phyloP scores from a whole-genome alignment of 306 rosid genomes.

The Fagus sylvatica region DNA sequence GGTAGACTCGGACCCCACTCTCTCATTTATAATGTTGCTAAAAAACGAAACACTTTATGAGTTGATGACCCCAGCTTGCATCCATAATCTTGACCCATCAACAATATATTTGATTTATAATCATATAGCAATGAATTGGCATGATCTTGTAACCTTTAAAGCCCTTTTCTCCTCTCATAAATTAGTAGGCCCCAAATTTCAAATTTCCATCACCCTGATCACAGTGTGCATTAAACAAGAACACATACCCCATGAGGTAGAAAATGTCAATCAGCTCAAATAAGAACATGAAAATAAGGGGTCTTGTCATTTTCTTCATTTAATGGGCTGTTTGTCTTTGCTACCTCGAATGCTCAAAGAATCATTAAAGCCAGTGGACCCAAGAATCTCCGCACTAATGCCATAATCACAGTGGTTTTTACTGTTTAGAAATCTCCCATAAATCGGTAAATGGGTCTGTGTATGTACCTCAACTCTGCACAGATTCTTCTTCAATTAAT shows the following conservation, averaged over 20 bases:
- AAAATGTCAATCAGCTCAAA: slow-evolving; percentile 58
- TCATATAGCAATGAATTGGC: slow-evolving; percentile 22
- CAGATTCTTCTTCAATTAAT: slow-evolving; percentile 34
- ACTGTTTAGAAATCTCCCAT: slow-evolving; percentile 19
- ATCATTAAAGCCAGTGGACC: slow-evolving; percentile 36
- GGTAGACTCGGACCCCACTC: too few species aligned
- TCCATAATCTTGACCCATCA: slow-evolving; percentile 42
- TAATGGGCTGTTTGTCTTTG: slow-evolving; percentile 31
- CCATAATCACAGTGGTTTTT: background rate
- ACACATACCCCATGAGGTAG: slow-evolving; percentile 42
- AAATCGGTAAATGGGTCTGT: slow-evolving; percentile 13
- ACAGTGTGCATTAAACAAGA: slow-evolving; percentile 37
- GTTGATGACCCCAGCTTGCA: slow-evolving; percentile 33
- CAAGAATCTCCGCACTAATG: slow-evolving; percentile 8
- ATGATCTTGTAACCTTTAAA: slow-evolving; percentile 27
- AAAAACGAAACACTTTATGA: background rate
- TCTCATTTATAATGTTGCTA: slow-evolving; percentile 10
- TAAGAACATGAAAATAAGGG: slow-evolving; percentile 40
- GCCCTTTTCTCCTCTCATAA: slow-evolving; percentile 37
- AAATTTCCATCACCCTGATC: slow-evolving; percentile 45
- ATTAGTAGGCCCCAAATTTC: slow-evolving; percentile 53
- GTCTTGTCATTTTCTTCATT: slow-evolving; percentile 62
- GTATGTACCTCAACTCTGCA: slow-evolving; percentile 22
- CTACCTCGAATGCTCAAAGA: slow-evolving; percentile 29
- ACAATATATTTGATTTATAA: slow-evolving; percentile 40